Evolutionary conservation across 1,139 yeast species (phyloP).

Genomic region (Wickerhamomyces sp.): DNA sequence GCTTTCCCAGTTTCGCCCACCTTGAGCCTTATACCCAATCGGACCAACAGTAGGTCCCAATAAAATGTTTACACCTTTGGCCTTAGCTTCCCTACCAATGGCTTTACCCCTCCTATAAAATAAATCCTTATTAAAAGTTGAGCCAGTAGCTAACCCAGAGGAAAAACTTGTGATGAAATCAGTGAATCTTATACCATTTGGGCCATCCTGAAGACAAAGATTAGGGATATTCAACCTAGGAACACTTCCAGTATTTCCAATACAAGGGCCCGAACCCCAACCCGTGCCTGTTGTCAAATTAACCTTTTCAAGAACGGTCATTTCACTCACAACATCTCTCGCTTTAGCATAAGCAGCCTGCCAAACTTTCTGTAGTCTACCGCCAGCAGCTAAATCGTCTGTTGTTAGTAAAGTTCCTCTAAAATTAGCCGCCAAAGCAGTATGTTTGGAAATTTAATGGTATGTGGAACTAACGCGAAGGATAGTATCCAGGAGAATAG

Average conservation of each 20-base stretch:
- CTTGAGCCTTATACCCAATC: conserved; percentile 58
- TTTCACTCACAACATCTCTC: conserved; percentile 45
- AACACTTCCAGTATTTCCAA: conserved; percentile 59
- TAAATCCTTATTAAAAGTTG: conserved; percentile 53
- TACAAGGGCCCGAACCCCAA: conserved; percentile 60
- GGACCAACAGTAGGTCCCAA: conserved; percentile 63
- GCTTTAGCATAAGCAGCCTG: conserved; percentile 54
- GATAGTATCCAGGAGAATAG: conserved; percentile 20
- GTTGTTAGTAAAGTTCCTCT: conserved; percentile 3
- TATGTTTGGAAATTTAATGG: neutral
- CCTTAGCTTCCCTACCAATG: conserved; percentile 50
- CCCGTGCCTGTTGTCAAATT: conserved; percentile 66
- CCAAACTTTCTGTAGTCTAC: conserved; percentile 40
- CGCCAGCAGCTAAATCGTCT: conserved; percentile 22
- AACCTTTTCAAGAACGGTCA: conserved; percentile 56
- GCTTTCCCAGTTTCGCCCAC: conserved; percentile 66
- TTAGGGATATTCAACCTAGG: conserved; percentile 53
- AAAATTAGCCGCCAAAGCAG: neutral
- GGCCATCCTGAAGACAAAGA: conserved; percentile 64
- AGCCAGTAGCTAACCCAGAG: conserved; percentile 54
- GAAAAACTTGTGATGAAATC: conserved; percentile 57
- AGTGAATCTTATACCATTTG: conserved; percentile 56
- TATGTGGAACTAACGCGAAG: conserved; percentile 22
- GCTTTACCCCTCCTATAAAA: conserved; percentile 52
- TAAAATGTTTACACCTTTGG: conserved; percentile 53